Conservation (phyloP, 2,329 filamentous ascomycete genomes). For the Colletotrichum endophyticum region DNA sequence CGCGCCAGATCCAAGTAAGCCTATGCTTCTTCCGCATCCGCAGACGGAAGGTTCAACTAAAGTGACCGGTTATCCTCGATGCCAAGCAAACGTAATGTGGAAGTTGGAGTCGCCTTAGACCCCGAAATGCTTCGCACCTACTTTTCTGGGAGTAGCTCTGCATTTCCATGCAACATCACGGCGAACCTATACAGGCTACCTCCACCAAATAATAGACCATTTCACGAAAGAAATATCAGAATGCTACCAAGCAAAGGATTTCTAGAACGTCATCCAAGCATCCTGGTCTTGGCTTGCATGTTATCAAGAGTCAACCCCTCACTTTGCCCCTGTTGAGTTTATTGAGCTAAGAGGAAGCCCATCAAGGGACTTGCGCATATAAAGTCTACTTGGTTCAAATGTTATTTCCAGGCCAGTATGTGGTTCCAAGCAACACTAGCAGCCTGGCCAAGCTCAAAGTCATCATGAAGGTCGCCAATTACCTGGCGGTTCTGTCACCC, state of each 20-base stretch:
- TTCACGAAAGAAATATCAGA: background rate
- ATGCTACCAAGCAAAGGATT: background rate
- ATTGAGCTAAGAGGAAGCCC: background rate
- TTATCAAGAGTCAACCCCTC: conserved; percentile 6
- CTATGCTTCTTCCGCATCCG: background rate
- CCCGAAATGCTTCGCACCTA: conserved; percentile 3
- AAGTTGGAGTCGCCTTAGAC: background rate
- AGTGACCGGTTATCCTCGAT: background rate
- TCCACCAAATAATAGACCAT: background rate
- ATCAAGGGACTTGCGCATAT: background rate
- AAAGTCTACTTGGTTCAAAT: background rate
- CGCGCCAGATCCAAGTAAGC: background rate
- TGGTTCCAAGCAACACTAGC: background rate
- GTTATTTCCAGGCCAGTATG: background rate
- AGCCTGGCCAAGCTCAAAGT: background rate
- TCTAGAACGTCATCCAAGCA: conserved; percentile 1
- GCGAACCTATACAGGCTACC: background rate
- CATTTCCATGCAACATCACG: background rate
- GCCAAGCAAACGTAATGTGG: background rate
- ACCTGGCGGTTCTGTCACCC: background rate
- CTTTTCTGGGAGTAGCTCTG: conserved; percentile 13
- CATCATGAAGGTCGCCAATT: conserved; percentile 14
- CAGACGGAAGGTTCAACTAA: background rate
- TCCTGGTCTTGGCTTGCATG: conserved; percentile 13
- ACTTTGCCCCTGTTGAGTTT: background rate